Evolutionary conservation across 768 basidiomycete genomes (phyloP).

Genomic region (Hebeloma cylindrosporum): DNA sequence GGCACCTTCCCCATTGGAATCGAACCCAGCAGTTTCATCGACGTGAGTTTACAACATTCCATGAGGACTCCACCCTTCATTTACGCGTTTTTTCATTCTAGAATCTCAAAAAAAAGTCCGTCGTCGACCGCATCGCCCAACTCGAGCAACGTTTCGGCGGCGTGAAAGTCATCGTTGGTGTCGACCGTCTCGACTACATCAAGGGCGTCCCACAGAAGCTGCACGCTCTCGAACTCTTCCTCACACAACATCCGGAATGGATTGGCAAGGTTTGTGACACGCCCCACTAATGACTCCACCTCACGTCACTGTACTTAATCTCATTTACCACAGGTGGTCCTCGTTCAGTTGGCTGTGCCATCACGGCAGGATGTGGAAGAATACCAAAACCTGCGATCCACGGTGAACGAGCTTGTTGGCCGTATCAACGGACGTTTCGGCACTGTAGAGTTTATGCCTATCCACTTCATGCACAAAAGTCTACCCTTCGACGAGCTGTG

Average conservation of each 20-base stretch:
- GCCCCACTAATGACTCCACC: not conserved
- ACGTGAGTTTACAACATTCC: conserved; percentile 43
- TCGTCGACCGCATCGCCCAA: conserved; percentile 76
- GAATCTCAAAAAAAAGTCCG: conserved; percentile 78
- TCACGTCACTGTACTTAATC: conserved; percentile 5
- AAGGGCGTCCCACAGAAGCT: conserved; percentile 99
- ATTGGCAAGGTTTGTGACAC: conserved; percentile 76
- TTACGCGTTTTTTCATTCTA: conserved; percentile 29
- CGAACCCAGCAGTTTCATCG: conserved; percentile 88
- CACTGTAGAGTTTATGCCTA: conserved; percentile 99
- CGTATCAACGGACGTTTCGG: conserved; percentile 99
- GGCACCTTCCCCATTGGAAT: conserved; percentile 99
- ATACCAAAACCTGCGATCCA: conserved; percentile 94
- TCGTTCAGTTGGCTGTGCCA: conserved; percentile 96
- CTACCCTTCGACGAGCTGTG: conserved; percentile 92
- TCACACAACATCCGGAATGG: conserved; percentile 98
- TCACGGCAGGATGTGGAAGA: conserved; percentile 99
- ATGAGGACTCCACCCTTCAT: not conserved
- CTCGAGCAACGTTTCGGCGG: conserved; percentile 91
- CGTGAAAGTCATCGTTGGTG: conserved; percentile 97
- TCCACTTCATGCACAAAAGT: conserved; percentile 98
- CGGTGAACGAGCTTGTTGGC: conserved; percentile 97
- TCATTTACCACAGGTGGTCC: conserved; percentile 63
- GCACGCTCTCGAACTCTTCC: conserved; percentile 94
- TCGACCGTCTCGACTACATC: conserved; percentile 98